phyloP scores from a whole-genome alignment of 495 filamentous ascomycete genomes.

The Lindgomyces ingoldianus region DNA sequence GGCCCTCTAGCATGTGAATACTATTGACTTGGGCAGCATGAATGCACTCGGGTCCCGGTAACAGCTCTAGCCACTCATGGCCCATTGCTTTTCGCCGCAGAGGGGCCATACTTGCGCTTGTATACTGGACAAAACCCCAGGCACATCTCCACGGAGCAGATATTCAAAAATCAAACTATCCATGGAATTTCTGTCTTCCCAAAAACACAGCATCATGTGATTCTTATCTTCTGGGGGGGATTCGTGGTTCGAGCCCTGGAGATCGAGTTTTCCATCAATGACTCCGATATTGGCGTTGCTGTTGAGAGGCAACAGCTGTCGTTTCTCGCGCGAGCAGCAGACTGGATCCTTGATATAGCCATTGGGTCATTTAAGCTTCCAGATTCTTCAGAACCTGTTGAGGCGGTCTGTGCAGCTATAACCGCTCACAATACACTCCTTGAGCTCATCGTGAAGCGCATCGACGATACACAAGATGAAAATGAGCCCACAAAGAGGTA shows the following conservation, averaged over 20 bases:
- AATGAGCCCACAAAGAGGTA: slow-evolving; percentile 16
- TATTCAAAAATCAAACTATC: slow-evolving; percentile 67
- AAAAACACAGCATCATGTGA: background rate
- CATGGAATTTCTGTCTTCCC: slow-evolving; percentile 62
- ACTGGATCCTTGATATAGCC: slow-evolving; percentile 84
- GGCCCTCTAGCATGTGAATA: background rate
- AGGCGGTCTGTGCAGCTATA: slow-evolving; percentile 52
- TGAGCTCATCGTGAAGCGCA: slow-evolving; percentile 13
- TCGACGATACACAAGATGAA: background rate
- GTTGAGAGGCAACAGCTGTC: slow-evolving; percentile 7
- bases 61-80: slow-evolving; percentile 58
- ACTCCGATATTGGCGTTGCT: background rate
- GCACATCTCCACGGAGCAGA: slow-evolving; percentile 44
- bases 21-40: slow-evolving; percentile 34
- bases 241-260: slow-evolving; percentile 20
- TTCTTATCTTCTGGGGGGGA: slow-evolving; percentile 42
- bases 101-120: slow-evolving; percentile 70
- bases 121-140: slow-evolving; percentile 50
- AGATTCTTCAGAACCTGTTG: slow-evolving; percentile 23
- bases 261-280: slow-evolving; percentile 30
- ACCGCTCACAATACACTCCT: slow-evolving; percentile 84
- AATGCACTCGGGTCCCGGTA: slow-evolving; percentile 50
- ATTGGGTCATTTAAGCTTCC: slow-evolving; percentile 45
- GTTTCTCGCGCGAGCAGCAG: slow-evolving; percentile 49
- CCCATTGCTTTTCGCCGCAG: slow-evolving; percentile 63